phyloP scores from a whole-genome alignment of 345 rosid species.

The Brassica juncea region DNA sequence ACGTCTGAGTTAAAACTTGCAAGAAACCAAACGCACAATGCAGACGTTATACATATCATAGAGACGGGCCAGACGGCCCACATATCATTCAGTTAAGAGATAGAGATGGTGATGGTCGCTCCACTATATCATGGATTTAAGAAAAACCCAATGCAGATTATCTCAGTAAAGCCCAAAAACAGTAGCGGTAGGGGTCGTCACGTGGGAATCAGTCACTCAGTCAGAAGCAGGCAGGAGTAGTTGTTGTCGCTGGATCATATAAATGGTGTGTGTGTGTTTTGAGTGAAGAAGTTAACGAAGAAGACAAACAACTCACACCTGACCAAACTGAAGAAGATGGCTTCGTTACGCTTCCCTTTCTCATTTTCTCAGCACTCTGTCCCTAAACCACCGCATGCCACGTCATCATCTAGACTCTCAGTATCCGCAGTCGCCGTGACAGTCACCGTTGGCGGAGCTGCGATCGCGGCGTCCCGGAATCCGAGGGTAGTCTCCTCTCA shows the following conservation, averaged over 20 bases:
- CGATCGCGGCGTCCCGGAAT: conserved; percentile 45
- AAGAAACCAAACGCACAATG: neutral
- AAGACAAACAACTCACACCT: conserved; percentile 2
- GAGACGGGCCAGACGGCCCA: neutral
- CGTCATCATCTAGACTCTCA: conserved; percentile 35
- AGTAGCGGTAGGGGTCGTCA: neutral
- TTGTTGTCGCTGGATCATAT: neutral
- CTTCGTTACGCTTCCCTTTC: conserved; percentile 79
- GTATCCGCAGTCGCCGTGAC: conserved; percentile 41
- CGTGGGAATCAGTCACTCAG: neutral
- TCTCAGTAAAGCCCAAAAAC: neutral
- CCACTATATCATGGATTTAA: neutral
- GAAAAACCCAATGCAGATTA: neutral
- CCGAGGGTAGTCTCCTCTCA: conserved; percentile 41
- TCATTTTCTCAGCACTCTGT: conserved; percentile 68
- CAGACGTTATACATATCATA: neutral
- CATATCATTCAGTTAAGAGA: neutral
- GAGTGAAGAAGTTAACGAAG: neutral
- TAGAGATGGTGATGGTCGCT: neutral
- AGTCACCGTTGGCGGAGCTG: conserved; percentile 47
- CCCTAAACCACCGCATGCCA: conserved; percentile 26
- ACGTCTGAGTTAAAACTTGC: neutral
- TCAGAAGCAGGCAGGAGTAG: neutral
- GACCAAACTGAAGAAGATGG: conserved; percentile 44
- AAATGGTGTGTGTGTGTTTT: conserved; percentile 13